Evolutionary conservation across 2,329 filamentous ascomycete species (phyloP).

Genomic region (Exutisphaerella laricina): DNA sequence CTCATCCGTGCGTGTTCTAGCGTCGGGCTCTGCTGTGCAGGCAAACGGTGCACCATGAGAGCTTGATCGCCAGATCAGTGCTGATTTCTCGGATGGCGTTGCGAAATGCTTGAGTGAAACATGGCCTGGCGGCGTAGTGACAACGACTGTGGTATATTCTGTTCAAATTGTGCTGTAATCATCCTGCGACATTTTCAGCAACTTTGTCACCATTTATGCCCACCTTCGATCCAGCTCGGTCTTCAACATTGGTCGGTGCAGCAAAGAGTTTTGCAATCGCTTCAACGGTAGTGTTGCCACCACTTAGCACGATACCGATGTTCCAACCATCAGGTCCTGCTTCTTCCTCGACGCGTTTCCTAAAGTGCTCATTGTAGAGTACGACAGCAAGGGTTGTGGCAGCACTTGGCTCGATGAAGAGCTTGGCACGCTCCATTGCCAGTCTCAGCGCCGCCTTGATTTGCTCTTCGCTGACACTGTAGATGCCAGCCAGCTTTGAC

Average conservation of each 20-base stretch:
- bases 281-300: constrained; percentile 61
- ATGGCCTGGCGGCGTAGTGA: no score
- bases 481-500: constrained; percentile 64
- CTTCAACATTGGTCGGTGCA: constrained; percentile 25
- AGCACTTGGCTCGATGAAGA: constrained; percentile 82
- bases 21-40: no score
- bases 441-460: constrained; percentile 71
- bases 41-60: no score
- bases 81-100: no score
- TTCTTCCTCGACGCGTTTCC: constrained; percentile 62
- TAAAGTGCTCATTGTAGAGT: constrained; percentile 80
- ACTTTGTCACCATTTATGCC: constrained; percentile 38
- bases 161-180: no score
- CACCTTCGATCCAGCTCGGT: constrained; percentile 39
- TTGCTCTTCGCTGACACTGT: constrained; percentile 72
- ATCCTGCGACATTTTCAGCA: constrained; percentile 44
- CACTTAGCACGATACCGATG: constrained; percentile 55
- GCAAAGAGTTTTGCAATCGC: constrained; percentile 53
- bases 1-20: no score
- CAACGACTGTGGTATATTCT: constrained; percentile 7
- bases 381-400: constrained; percentile 79
- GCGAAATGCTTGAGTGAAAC: background rate
- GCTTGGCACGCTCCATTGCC: constrained; percentile 81
- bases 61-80: no score
- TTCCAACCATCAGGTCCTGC: constrained; percentile 70